Evolutionary conservation across 2,329 filamentous ascomycete species (phyloP).

Genomic region (Leptographium flavum): DNA sequence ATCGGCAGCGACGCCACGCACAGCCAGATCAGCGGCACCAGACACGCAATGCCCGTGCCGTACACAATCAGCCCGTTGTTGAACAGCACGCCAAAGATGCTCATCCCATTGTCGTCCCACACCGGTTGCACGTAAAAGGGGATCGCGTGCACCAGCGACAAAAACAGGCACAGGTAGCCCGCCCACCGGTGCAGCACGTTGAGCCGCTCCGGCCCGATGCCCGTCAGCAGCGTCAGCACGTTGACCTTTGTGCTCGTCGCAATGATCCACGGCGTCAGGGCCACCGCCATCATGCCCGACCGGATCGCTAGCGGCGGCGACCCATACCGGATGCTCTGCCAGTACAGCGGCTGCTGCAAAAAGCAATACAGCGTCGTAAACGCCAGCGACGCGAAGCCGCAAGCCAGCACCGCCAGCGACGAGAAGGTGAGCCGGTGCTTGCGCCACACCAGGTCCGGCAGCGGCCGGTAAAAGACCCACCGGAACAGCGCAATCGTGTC

Average conservation of each 20-base stretch:
- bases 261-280: constrained; percentile 85
- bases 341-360: constrained; percentile 77
- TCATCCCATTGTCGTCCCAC: constrained; percentile 63
- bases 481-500: constrained; percentile 69
- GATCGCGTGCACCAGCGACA: constrained; percentile 71
- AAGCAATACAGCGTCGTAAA: constrained; percentile 76
- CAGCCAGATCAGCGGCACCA: constrained; percentile 69
- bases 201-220: constrained; percentile 80
- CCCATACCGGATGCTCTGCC: constrained; percentile 71
- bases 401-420: constrained; percentile 55
- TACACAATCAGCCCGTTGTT: constrained; percentile 55
- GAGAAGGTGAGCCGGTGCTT: constrained; percentile 65
- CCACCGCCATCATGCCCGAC: constrained; percentile 81
- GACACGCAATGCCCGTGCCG: constrained; percentile 69
- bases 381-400: constrained; percentile 51
- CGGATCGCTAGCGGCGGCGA: constrained; percentile 80
- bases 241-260: constrained; percentile 87
- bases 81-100: constrained; percentile 57
- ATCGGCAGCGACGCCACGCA: constrained; percentile 74
- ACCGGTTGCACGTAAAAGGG: constrained; percentile 85
- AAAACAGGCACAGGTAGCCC: constrained; percentile 70
- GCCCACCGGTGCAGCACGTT: constrained; percentile 92
- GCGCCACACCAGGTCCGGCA: constrained; percentile 58
- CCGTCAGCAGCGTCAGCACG: constrained; percentile 67
- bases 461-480: constrained; percentile 78